Evolutionary conservation across 2,329 filamentous ascomycete species (phyloP).

Genomic region (Sarocladium brachiariae): DNA sequence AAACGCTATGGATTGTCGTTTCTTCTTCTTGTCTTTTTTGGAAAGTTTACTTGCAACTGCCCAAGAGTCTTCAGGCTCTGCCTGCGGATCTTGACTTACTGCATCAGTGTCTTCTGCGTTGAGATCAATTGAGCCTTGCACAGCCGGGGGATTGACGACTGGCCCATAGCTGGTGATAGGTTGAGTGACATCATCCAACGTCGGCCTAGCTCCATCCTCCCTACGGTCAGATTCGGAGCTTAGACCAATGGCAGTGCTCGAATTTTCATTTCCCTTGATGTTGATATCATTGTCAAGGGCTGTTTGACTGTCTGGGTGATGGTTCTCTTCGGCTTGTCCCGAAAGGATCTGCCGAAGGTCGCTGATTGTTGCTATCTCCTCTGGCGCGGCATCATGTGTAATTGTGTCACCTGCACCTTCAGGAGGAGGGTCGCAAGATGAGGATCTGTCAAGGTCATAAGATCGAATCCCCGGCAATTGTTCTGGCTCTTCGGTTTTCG

Average conservation of each 20-base stretch:
- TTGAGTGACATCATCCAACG: background rate
- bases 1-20: background rate
- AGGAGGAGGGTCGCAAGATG: background rate
- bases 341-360: constrained; percentile 3
- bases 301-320: background rate
- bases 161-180: no score
- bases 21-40: constrained; percentile 25
- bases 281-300: no score
- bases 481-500: background rate
- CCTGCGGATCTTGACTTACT: background rate
- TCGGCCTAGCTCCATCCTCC: background rate
- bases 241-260: background rate
- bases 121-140: no score
- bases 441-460: background rate
- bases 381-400: background rate
- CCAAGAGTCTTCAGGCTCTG: background rate
- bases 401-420: background rate
- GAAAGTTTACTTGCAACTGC: constrained; percentile 16
- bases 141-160: no score
- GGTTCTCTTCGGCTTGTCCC: background rate
- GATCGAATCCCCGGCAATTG: background rate
- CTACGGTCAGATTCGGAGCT: background rate
- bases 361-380: background rate
- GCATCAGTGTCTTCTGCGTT: background rate
- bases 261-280: background rate